Conservation (phyloP, 768 basidiomycete species). For the Boletus tomentosulus region DNA sequence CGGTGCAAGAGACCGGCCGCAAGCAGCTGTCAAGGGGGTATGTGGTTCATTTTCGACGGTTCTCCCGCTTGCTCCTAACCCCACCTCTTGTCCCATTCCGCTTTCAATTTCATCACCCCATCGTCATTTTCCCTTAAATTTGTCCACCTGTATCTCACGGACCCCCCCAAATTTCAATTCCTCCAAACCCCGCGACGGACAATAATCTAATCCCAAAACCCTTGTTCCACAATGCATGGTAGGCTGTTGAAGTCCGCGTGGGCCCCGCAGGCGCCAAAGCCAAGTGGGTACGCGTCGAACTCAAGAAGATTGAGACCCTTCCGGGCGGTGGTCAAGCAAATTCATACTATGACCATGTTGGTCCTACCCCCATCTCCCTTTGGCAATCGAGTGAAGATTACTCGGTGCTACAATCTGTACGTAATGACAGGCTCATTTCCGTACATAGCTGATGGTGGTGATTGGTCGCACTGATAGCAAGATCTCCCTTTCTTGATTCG, state of each 20-base stretch:
- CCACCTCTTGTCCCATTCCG: neutral
- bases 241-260: slow-evolving; percentile 85
- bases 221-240: neutral
- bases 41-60: slow-evolving; percentile 29
- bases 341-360: slow-evolving; percentile 77
- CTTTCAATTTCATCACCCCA: slow-evolving; percentile 2
- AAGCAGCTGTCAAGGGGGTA: slow-evolving; percentile 84
- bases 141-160: no score
- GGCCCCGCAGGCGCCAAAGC: slow-evolving; percentile 76
- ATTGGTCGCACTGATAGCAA: slow-evolving; percentile 43
- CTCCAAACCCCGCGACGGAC: slow-evolving; percentile 5
- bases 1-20: slow-evolving; percentile 67
- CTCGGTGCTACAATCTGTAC: slow-evolving; percentile 61
- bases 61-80: slow-evolving; percentile 1
- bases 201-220: neutral
- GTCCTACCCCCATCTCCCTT: slow-evolving; percentile 74
- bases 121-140: neutral
- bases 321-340: slow-evolving; percentile 66
- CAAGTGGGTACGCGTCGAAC: slow-evolving; percentile 88
- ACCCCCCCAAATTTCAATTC: neutral
- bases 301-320: slow-evolving; percentile 84
- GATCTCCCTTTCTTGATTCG: slow-evolving; percentile 89
- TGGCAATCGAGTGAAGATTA: slow-evolving; percentile 83
- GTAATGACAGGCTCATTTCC: slow-evolving; percentile 8
- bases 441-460: slow-evolving; percentile 5